A percentile compares a stretch with the other conserved stretches of the same genome.
phyloP scores from a whole-genome alignment of 352 stramenopile genomes.

The Pythium dissotocum region DNA sequence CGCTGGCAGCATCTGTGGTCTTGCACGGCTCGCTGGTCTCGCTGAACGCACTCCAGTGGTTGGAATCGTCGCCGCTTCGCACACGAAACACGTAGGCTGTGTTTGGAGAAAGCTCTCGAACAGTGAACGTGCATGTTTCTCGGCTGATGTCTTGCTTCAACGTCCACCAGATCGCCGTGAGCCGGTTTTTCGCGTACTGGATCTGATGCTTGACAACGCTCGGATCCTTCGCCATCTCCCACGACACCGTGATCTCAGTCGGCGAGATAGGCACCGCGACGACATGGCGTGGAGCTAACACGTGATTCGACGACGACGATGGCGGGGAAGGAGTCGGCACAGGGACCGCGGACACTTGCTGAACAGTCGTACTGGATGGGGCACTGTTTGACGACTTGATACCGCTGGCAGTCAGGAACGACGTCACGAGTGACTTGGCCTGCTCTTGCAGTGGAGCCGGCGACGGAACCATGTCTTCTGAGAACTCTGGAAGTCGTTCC shows the following conservation, averaged over 20 bases:
- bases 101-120: slow-evolving; percentile 59
- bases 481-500: slow-evolving; percentile 58
- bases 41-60: slow-evolving; percentile 79
- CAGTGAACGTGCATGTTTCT: slow-evolving; percentile 53
- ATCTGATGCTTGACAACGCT: slow-evolving; percentile 74
- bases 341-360: not conserved
- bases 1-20: slow-evolving; percentile 24
- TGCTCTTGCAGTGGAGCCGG: slow-evolving; percentile 57
- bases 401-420: slow-evolving; percentile 51
- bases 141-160: slow-evolving; percentile 63
- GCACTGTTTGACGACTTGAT: slow-evolving; percentile 31
- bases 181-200: slow-evolving; percentile 78
- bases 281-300: slow-evolving; percentile 51
- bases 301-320: not conserved
- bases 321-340: not conserved
- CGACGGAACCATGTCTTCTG: slow-evolving; percentile 28
- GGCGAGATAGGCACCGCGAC: slow-evolving; percentile 56
- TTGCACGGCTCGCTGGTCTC: slow-evolving; percentile 67
- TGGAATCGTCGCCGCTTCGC: slow-evolving; percentile 42
- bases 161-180: slow-evolving; percentile 81
- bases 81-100: slow-evolving; percentile 77
- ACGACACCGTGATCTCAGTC: slow-evolving; percentile 71
- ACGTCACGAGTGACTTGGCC: slow-evolving; percentile 67
- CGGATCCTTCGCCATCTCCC: slow-evolving; percentile 64
- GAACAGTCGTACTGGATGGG: not conserved